Evolutionary conservation across 1,284 basidiomycete species (phyloP).

Genomic region (Clitocybe nebularis): DNA sequence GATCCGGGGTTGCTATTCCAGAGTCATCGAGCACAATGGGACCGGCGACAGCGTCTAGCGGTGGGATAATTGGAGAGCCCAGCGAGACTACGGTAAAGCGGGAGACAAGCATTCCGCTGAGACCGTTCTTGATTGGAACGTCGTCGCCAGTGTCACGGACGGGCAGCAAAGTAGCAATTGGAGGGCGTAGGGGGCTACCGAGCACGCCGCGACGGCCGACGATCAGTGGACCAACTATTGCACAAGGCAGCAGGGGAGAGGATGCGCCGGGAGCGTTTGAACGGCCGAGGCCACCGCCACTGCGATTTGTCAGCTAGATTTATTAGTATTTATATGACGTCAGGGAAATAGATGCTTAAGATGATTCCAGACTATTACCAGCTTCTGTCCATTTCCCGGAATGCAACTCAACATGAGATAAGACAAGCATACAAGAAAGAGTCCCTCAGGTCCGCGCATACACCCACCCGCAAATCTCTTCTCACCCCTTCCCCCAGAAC

Average conservation of each 20-base stretch:
- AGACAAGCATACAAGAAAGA: conserved; percentile 82
- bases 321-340: conserved; percentile 2
- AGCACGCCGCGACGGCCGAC: conserved; percentile 19
- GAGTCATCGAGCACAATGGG: not conserved
- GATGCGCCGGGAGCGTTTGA: conserved; percentile 35
- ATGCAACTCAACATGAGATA: conserved; percentile 70
- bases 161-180: conserved; percentile 25
- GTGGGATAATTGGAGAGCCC: not conserved
- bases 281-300: conserved; percentile 41
- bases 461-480: conserved; percentile 12
- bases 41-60: not conserved
- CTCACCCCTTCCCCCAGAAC: conserved; percentile 45
- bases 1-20: conserved; percentile 8
- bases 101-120: conserved; percentile 17
- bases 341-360: too few relatives aligned
- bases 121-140: conserved; percentile 27
- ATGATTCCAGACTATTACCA: conserved; percentile 80
- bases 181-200: conserved; percentile 19
- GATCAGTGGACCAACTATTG: conserved; percentile 31
- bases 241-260: conserved; percentile 22
- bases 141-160: conserved; percentile 14
- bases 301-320: conserved; percentile 14
- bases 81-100: not conserved
- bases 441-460: conserved; percentile 51
- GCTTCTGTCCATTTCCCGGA: conserved; percentile 53